A percentile compares a stretch with the other conserved stretches of the same genome.
Conservation (phyloP, 768 basidiomycete genomes). For the Dentipellis fragilis region DNA sequence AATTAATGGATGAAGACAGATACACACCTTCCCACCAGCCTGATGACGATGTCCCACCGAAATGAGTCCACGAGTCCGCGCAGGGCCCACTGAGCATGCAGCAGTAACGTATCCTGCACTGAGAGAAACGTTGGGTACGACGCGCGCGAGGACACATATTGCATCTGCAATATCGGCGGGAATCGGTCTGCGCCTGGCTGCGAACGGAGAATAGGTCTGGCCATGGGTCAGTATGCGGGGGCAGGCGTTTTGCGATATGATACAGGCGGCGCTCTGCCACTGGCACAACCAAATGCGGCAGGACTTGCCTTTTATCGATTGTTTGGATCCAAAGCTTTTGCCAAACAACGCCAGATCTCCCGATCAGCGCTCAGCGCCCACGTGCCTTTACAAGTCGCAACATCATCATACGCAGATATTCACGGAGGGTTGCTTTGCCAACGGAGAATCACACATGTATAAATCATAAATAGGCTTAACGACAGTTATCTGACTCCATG, state of each 20-base stretch:
- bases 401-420: neutral
- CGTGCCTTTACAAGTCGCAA: neutral
- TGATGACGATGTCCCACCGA: conserved; percentile 58
- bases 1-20: neutral
- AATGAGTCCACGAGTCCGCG: conserved; percentile 61
- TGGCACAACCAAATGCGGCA: neutral
- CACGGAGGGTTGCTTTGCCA: no score
- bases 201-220: neutral
- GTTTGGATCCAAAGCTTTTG: conserved; percentile 1
- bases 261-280: neutral
- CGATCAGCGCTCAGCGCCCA: neutral
- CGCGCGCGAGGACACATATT: conserved; percentile 26
- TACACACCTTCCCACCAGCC: conserved; percentile 47
- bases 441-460: no score
- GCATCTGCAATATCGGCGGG: neutral
- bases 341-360: conserved; percentile 1
- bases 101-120: conserved; percentile 42
- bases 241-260: neutral
- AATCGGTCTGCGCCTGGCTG: neutral
- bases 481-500: neutral
- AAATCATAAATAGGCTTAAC: no score
- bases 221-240: neutral
- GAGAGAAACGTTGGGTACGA: conserved; percentile 66
- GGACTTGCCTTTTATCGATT: neutral
- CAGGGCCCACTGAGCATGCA: conserved; percentile 52